phyloP scores from a whole-genome alignment of 1,284 basidiomycete genomes.

The Coniferiporia weirii region DNA sequence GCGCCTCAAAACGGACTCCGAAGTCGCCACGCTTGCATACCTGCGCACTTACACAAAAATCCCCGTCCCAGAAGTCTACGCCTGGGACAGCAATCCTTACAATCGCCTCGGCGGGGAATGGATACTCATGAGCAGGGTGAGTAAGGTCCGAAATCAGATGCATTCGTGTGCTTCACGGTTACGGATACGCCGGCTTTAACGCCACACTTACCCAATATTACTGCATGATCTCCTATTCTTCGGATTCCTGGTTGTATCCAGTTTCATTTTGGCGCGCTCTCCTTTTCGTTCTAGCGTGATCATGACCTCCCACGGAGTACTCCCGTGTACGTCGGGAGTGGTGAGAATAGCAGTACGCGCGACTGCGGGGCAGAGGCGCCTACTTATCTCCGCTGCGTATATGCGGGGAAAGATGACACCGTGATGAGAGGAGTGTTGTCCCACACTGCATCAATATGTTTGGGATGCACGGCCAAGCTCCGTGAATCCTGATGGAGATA shows the following conservation, averaged over 20 bases:
- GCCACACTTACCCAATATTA: neutral
- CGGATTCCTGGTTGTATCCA: no score
- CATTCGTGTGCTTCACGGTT: neutral
- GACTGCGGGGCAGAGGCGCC: neutral
- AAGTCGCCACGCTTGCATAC: slow-evolving; percentile 75
- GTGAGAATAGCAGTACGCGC: no score
- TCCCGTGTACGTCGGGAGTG: neutral
- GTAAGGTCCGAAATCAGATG: slow-evolving; percentile 20
- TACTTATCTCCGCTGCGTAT: neutral
- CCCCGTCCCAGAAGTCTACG: slow-evolving; percentile 67
- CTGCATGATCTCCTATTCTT: neutral
- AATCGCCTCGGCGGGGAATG: slow-evolving; percentile 79
- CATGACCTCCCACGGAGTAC: no score
- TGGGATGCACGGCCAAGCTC: no score
- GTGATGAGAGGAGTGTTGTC: no score
- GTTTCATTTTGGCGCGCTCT: neutral
- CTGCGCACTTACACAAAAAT: slow-evolving; percentile 61
- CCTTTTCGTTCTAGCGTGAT: neutral
- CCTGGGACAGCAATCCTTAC: slow-evolving; percentile 74
- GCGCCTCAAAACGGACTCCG: slow-evolving; percentile 74
- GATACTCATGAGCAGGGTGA: slow-evolving; percentile 78
- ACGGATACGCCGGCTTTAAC: neutral
- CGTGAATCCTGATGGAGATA: no score
- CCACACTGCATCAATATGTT: no score
- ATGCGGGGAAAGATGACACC: neutral